phyloP scores from a whole-genome alignment of 2,329 filamentous ascomycete species.

The Penicillium paneum region DNA sequence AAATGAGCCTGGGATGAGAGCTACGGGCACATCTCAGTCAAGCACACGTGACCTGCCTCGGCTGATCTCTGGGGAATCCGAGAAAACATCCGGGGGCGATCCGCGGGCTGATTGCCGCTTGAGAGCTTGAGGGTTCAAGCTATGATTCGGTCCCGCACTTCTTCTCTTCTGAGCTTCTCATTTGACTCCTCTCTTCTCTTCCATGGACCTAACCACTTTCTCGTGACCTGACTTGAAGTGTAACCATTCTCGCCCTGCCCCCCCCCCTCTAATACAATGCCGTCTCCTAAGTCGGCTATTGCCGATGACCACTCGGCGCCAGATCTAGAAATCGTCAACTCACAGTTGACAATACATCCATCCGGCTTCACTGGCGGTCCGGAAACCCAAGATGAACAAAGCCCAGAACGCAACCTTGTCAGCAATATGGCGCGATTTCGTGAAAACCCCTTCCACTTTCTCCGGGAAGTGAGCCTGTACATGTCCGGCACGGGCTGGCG shows the following conservation, averaged over 20 bases:
- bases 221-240: not conserved
- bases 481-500: constrained; percentile 94
- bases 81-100: constrained; percentile 20
- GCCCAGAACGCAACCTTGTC: constrained; percentile 48
- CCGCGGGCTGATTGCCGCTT: constrained; percentile 21
- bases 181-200: not conserved
- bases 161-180: not conserved
- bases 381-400: constrained; percentile 45
- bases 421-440: constrained; percentile 86
- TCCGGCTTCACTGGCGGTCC: constrained; percentile 55
- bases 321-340: constrained; percentile 73
- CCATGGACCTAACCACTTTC: not conserved
- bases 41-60: constrained; percentile 27
- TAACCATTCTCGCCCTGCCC: not conserved
- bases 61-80: constrained; percentile 27
- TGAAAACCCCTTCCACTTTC: constrained; percentile 68
- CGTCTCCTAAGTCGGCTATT: constrained; percentile 29
- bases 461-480: constrained; percentile 89
- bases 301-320: constrained; percentile 54
- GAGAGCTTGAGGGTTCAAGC: constrained; percentile 18
- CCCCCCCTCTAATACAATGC: constrained; percentile 28
- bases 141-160: constrained; percentile 12
- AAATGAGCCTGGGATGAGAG: constrained; percentile 7
- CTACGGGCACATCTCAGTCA: not conserved
- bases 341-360: constrained; percentile 71